Conservation (phyloP, 2,329 filamentous ascomycete genomes). For the Stachybotrys chlorohalonatus region DNA sequence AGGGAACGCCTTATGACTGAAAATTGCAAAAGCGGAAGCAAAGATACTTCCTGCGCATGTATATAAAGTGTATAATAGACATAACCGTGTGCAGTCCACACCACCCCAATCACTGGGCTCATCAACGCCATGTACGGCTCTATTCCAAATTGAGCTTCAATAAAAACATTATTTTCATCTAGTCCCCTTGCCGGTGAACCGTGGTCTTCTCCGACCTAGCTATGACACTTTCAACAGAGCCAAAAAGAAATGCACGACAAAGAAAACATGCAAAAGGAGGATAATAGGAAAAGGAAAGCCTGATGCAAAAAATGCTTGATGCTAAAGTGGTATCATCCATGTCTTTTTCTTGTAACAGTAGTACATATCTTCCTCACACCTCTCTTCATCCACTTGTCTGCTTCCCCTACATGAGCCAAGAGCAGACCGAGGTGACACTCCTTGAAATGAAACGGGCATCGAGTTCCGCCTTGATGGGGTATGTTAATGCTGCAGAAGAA, state of each 20-base stretch:
- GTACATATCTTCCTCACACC: constrained; percentile 13
- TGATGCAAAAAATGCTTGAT: constrained; percentile 23
- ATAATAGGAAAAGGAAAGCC: constrained; percentile 10
- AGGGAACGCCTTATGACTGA: too few relatives aligned
- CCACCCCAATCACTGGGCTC: neutral
- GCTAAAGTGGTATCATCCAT: constrained; percentile 35
- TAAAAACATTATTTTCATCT: neutral
- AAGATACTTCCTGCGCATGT: neutral
- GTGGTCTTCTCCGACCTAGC: neutral
- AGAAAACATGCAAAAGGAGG: constrained; percentile 2
- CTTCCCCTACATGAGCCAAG: neutral
- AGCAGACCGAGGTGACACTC: neutral
- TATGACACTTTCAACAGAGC: neutral
- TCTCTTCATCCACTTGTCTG: constrained; percentile 3
- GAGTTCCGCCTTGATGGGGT: constrained; percentile 7
- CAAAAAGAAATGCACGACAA: neutral
- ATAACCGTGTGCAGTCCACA: neutral
- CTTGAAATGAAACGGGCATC: neutral
- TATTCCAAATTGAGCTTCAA: neutral
- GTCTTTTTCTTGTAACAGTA: constrained; percentile 20
- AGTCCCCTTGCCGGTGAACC: neutral
- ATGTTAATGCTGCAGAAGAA: constrained; percentile 1
- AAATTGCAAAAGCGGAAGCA: too few relatives aligned
- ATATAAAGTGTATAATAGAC: neutral
- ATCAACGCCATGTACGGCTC: neutral